phyloP scores from a whole-genome alignment of 108 stramenopile genomes.

The Skeletonema grethae region DNA sequence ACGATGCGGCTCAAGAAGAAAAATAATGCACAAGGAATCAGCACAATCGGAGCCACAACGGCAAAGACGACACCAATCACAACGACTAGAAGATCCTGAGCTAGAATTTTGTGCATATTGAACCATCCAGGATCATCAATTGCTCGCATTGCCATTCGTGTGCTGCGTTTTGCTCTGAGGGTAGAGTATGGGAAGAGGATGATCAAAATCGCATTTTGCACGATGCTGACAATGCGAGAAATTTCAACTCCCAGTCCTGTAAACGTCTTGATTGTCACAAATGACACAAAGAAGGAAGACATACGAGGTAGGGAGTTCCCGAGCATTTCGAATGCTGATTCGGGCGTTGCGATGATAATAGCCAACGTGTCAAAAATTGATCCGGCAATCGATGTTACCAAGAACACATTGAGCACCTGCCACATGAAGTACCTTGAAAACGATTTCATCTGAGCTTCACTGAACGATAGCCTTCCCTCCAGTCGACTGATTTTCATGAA shows the following conservation, averaged over 20 bases:
- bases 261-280: conserved; percentile 89
- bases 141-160: conserved; percentile 71
- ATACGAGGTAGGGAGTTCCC: conserved; percentile 88
- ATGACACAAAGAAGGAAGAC: conserved; percentile 88
- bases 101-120: conserved; percentile 90
- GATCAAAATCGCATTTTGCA: conserved; percentile 63
- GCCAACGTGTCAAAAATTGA: conserved; percentile 89
- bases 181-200: conserved; percentile 82
- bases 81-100: conserved; percentile 92
- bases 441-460: conserved; percentile 86
- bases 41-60: conserved; percentile 88
- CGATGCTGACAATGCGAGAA: conserved; percentile 66
- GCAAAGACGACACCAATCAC: conserved; percentile 89
- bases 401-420: conserved; percentile 90
- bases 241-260: conserved; percentile 88
- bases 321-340: conserved; percentile 84
- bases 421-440: conserved; percentile 90
- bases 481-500: conserved; percentile 74
- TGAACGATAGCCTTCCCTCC: conserved; percentile 83
- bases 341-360: conserved; percentile 81
- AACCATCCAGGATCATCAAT: conserved; percentile 93
- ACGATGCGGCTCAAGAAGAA: conserved; percentile 80
- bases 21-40: conserved; percentile 84
- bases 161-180: conserved; percentile 62
- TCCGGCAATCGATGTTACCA: conserved; percentile 91